Evolutionary conservation across 306 rosid species (phyloP), one percentile per base, ranked within the genome.

Genomic region (Parietaria judaica): DNA sequence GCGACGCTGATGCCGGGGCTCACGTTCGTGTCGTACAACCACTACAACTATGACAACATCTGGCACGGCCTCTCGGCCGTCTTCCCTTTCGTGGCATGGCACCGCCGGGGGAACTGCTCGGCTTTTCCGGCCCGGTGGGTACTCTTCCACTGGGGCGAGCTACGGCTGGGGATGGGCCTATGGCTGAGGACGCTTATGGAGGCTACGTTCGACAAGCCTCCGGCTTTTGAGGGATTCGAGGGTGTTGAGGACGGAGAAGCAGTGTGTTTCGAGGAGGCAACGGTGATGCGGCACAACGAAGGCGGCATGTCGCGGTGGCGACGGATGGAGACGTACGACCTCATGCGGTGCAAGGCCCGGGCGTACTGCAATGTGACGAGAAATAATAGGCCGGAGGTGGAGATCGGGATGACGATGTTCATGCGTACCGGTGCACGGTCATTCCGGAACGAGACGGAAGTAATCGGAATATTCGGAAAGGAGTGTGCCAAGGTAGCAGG

Each of bases 271-370:
- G 84, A 81, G 70, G 64, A 79, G 65, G 83, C 90, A 5, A 83
- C 84, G 69, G 88, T 87, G 45, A 81, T 74, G 86, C 78, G 90
- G 68, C 90, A 87, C 60, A 78, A 84, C 3, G 95, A 87, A 41
- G 95, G 90, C 14, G 90, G 86, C 58, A 86, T 86, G 84, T 79
- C 75, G 6, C 79, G 84, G 71, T 67, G 75, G 59, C 77, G 70
- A 51, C 76, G 84, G 46, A 75, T 73, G 83, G 90, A 79, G 72
- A 79, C 63, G 9, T 86, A 61, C 66, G 90, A 84, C 79, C 55
- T 73, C 14, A 78, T 87, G 79, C 71, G 90, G 66, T 81, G 83
- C n/a, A 83, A 77, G 70, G 86, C 95, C 3, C 81, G 88, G 68
- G 11, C 60, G 44, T 79, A 68, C 9, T 86, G 90, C 68, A 80